A percentile compares a stretch with the other conserved stretches of the same genome.
Evolutionary conservation across 2,329 filamentous ascomycete genomes (phyloP).

Genomic region (Blumeria hordei): DNA sequence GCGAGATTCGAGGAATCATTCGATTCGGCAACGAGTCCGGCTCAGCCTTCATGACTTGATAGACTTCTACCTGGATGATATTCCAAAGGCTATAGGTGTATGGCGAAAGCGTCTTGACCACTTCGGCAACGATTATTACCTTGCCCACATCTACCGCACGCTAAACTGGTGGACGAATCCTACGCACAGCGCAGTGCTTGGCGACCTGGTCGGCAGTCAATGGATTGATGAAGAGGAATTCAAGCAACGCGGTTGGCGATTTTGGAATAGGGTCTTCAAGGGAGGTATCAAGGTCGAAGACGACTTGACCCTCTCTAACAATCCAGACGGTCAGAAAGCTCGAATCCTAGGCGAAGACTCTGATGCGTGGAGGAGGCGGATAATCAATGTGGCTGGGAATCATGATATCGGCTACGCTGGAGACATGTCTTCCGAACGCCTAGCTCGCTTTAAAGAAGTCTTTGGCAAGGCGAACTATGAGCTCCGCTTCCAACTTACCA

Average conservation of each 20-base stretch:
- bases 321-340: slow-evolving; percentile 16
- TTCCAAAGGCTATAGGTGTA: slow-evolving; percentile 40
- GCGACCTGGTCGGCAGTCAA: slow-evolving; percentile 81
- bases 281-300: slow-evolving; percentile 38
- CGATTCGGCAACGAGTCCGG: slow-evolving; percentile 21
- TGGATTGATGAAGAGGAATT: slow-evolving; percentile 86
- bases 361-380: slow-evolving; percentile 41
- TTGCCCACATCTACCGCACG: slow-evolving; percentile 75
- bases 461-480: slow-evolving; percentile 89
- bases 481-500: slow-evolving; percentile 36
- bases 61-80: slow-evolving; percentile 40
- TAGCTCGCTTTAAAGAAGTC: slow-evolving; percentile 56
- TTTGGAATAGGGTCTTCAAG: slow-evolving; percentile 61
- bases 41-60: slow-evolving; percentile 31
- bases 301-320: slow-evolving; percentile 24
- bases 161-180: slow-evolving; percentile 65
- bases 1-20: slow-evolving; percentile 4
- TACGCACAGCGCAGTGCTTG: slow-evolving; percentile 70
- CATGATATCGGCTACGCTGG: slow-evolving; percentile 94
- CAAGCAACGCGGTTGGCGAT: slow-evolving; percentile 41
- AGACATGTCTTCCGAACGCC: slow-evolving; percentile 52
- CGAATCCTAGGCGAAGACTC: slow-evolving; percentile 18
- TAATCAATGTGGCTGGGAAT: slow-evolving; percentile 84
- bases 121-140: slow-evolving; percentile 81
- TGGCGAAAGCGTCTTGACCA: slow-evolving; percentile 65